These are phyloP conservation scores for Obelidium mucronatum DNA, from an alignment of 192 early-diverging fungal genomes.

Conservation along the genomic window DNA sequence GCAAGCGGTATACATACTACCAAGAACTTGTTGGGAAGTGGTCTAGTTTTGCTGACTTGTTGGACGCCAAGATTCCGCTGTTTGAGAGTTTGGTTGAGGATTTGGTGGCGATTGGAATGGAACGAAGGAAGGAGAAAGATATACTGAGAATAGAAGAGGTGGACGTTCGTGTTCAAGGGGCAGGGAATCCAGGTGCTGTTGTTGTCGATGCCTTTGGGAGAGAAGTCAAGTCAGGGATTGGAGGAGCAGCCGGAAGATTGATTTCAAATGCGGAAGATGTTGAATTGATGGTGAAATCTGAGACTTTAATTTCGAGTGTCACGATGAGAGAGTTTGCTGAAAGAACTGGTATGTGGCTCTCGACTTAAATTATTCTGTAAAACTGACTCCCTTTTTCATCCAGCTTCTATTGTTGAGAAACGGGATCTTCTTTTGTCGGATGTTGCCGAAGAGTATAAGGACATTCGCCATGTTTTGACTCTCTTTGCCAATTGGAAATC, in stretches of 20 bases:
- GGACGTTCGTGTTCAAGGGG: background rate
- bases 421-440: conserved; percentile 8
- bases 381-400: background rate
- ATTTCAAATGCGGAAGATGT: conserved; percentile 9
- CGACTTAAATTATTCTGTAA: background rate
- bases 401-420: conserved; percentile 16
- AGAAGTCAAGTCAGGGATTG: background rate
- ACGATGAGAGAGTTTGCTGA: background rate
- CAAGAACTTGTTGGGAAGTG: conserved; percentile 19
- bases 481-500: conserved; percentile 27
- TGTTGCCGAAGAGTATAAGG: conserved; percentile 22
- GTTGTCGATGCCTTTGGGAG: conserved; percentile 21
- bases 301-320: background rate
- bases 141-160: conserved; percentile 1
- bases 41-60: conserved; percentile 28
- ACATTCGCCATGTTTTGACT: background rate
- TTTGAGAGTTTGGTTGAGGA: conserved; percentile 24
- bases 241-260: background rate
- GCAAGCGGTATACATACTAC: conserved; percentile 30
- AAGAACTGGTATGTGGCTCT: background rate
- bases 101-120: background rate
- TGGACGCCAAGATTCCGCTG: conserved; percentile 33
- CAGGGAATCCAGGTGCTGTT: background rate
- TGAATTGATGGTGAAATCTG: background rate
- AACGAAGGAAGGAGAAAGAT: background rate